Conservation (phyloP, 257 asterid genomes). For the Lantana camara region DNA sequence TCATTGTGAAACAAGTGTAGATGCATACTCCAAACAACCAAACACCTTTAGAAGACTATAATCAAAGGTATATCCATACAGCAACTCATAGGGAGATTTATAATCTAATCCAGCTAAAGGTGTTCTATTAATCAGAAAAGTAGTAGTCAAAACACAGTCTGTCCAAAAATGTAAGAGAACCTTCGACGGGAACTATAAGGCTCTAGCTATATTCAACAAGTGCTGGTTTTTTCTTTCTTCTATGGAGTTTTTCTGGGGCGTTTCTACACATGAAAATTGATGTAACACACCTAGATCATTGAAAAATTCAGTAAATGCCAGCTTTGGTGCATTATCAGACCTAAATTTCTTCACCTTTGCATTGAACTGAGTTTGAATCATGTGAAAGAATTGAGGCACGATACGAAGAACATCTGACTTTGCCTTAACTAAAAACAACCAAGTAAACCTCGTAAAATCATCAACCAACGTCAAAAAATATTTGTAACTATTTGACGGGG, state of each 20-base stretch:
- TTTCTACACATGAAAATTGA: not conserved
- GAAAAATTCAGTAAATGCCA: not conserved
- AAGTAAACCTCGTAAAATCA: not conserved
- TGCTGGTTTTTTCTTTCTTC: not conserved
- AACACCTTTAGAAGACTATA: not conserved
- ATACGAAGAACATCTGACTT: not conserved
- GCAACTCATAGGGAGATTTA: not conserved
- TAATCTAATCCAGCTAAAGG: not conserved
- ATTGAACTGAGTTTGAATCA: not conserved
- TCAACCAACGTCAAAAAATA: not conserved
- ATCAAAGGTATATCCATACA: not conserved
- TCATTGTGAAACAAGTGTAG: not conserved
- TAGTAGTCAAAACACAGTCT: not conserved
- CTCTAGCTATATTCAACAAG: not conserved
- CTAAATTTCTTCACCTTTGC: not conserved
- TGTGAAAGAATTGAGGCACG: not conserved
- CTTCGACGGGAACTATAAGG: not conserved
- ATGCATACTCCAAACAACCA: not conserved
- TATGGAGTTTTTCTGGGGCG: not conserved
- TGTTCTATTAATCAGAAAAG: not conserved
- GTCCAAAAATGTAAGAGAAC: not conserved
- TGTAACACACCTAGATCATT: not conserved
- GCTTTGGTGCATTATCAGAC: not conserved
- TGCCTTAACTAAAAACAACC: not conserved
- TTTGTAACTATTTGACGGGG: not conserved